These are phyloP conservation scores for Plasmodium yoelii DNA, from an alignment of 169 alveolate species.

Conservation along the genomic window DNA sequence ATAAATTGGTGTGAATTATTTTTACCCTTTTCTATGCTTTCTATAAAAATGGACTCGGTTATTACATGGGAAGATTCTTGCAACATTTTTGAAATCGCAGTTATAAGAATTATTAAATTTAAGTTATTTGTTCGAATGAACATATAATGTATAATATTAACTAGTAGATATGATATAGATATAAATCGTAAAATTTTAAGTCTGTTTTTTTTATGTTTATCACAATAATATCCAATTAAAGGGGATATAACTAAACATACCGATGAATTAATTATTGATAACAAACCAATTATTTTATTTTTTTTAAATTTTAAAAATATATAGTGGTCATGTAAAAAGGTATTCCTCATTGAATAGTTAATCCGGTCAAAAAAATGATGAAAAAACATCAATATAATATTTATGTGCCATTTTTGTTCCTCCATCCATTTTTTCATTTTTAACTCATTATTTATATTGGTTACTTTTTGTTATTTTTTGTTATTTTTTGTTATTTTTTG, in stretches of 20 bases:
- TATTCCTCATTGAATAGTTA: constrained; percentile 69
- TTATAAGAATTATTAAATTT: constrained; percentile 37
- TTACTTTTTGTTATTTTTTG: no score
- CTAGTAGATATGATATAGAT: constrained; percentile 40
- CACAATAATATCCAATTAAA: constrained; percentile 63
- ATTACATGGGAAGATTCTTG: constrained; percentile 68
- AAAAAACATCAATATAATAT: constrained; percentile 53
- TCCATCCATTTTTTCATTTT: constrained; percentile 75
- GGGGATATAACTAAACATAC: constrained; percentile 66
- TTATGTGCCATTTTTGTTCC: constrained; percentile 68
- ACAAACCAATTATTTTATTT: constrained; percentile 49
- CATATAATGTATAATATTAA: constrained; percentile 63
- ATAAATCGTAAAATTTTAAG: constrained; percentile 18
- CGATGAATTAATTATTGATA: constrained; percentile 53
- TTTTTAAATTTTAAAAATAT: constrained; percentile 50
- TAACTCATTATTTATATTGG: constrained; percentile 27
- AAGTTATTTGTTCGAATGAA: constrained; percentile 49
- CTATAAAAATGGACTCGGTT: constrained; percentile 70
- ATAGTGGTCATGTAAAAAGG: constrained; percentile 61
- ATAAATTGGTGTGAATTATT: no score
- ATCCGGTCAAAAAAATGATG: constrained; percentile 64
- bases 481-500: no score
- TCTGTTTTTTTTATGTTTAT: constrained; percentile 57
- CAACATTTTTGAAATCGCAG: constrained; percentile 61
- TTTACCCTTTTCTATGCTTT: constrained; percentile 67